phyloP scores from a whole-genome alignment of 345 rosid species.

The Sapria himalayana region DNA sequence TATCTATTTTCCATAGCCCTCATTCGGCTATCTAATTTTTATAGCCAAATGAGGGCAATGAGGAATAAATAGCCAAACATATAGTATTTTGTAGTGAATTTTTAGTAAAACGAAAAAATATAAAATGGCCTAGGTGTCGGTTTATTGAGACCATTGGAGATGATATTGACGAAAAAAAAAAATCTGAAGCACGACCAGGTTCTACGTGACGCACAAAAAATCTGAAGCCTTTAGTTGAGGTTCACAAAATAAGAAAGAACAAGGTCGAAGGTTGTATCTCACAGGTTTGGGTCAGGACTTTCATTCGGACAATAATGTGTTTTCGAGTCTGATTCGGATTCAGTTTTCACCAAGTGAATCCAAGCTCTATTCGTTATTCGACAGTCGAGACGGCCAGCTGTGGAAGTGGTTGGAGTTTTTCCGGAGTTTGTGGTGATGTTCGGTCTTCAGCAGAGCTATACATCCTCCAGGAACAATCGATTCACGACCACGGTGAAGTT shows the following conservation, averaged over 20 bases:
- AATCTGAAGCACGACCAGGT: slow-evolving; percentile 83
- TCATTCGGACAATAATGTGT: slow-evolving; percentile 24
- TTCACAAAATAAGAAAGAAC: slow-evolving; percentile 49
- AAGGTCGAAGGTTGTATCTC: slow-evolving; percentile 91
- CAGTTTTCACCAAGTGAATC: slow-evolving; percentile 59
- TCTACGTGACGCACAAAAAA: slow-evolving; percentile 51
- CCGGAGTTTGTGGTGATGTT: slow-evolving; percentile 65
- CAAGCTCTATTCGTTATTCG: slow-evolving; percentile 83
- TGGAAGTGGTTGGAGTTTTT: slow-evolving; percentile 46
- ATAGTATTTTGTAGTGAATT: no score
- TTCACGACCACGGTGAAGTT: slow-evolving; percentile 78
- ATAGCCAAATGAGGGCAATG: no score
- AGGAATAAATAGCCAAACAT: no score
- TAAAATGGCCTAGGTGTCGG: no score
- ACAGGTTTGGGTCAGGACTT: slow-evolving; percentile 95
- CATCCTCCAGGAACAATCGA: slow-evolving; percentile 77
- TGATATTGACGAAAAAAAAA: no score
- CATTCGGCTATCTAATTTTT: no score
- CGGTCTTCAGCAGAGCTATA: slow-evolving; percentile 69
- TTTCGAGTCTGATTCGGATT: slow-evolving; percentile 84
- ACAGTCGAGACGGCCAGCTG: slow-evolving; percentile 47
- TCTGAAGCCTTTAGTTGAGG: slow-evolving; percentile 47
- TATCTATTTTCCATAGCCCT: no score
- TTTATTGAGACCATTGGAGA: no score
- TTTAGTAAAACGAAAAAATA: no score